Evolutionary conservation across 2,329 filamentous ascomycete genomes (phyloP).

Genomic region (Emergomyces pasteurianus): DNA sequence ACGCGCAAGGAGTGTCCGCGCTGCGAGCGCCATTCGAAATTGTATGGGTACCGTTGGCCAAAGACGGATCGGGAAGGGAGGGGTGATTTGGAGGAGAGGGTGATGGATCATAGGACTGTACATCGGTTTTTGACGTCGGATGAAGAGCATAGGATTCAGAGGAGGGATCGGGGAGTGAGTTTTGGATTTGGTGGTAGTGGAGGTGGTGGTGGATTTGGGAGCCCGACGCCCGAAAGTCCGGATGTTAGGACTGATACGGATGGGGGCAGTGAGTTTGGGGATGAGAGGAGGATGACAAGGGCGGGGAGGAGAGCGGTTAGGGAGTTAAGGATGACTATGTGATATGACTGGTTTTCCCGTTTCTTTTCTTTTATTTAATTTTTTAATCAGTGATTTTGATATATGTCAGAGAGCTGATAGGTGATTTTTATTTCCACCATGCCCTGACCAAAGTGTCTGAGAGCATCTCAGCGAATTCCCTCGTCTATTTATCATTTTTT

Average conservation of each 20-base stretch:
- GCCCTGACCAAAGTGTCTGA: background rate
- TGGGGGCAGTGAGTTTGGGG: conserved; percentile 21
- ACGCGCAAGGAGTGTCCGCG: conserved; percentile 78
- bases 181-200: conserved; percentile 14
- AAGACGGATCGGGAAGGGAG: conserved; percentile 77
- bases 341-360: conserved; percentile 4
- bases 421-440: background rate
- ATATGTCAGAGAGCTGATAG: background rate
- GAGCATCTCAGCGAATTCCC: too few relatives aligned
- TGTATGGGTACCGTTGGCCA: conserved; percentile 92
- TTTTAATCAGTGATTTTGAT: background rate
- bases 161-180: conserved; percentile 27
- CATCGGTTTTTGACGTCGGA: conserved; percentile 68
- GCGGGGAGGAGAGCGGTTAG: conserved; percentile 22
- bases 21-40: conserved; percentile 87
- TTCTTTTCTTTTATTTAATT: background rate
- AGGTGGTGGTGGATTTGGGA: conserved; percentile 5
- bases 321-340: conserved; percentile 26
- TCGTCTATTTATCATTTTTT: too few relatives aligned
- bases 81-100: conserved; percentile 53
- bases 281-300: conserved; percentile 25
- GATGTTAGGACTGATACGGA: conserved; percentile 29
- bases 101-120: conserved; percentile 76
- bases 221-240: conserved; percentile 27
- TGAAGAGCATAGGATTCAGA: conserved; percentile 44